Evolutionary conservation across 768 basidiomycete species (phyloP).

Genomic region (Russula compacta): DNA sequence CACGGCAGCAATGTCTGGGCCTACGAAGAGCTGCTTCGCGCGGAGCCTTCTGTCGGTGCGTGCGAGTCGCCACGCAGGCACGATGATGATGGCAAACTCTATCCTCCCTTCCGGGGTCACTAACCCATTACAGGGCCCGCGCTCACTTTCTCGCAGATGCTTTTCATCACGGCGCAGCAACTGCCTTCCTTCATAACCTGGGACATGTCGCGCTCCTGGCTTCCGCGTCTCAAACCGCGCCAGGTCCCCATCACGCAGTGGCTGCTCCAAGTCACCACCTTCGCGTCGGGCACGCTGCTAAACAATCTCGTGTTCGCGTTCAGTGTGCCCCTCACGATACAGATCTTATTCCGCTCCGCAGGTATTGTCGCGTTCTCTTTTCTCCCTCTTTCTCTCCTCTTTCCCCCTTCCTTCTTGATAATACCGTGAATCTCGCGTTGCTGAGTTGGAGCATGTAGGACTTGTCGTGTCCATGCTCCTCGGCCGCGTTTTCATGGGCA

Average conservation of each 20-base stretch:
- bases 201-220: conserved; percentile 10
- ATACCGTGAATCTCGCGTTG: too few relatives aligned
- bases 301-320: conserved; percentile 80
- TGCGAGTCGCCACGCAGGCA: not conserved
- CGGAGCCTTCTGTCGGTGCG: conserved; percentile 60
- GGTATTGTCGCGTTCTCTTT: conserved; percentile 32
- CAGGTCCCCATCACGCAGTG: conserved; percentile 61
- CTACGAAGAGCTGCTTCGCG: conserved; percentile 62
- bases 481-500: conserved; percentile 15
- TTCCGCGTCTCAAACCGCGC: conserved; percentile 53
- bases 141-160: conserved; percentile 77
- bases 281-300: conserved; percentile 57
- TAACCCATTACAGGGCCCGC: conserved; percentile 47
- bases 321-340: conserved; percentile 64
- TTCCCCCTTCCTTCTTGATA: not conserved
- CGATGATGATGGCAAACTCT: not conserved
- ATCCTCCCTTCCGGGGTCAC: not conserved
- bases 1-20: conserved; percentile 60
- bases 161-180: conserved; percentile 62
- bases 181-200: conserved; percentile 52
- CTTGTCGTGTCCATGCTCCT: conserved; percentile 20
- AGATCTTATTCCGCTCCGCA: conserved; percentile 81
- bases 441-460: conserved; percentile 1
- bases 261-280: conserved; percentile 61
- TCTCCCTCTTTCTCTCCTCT: not conserved